Conservation (phyloP, 2,329 filamentous ascomycete genomes). For the Fusarium succisae region DNA sequence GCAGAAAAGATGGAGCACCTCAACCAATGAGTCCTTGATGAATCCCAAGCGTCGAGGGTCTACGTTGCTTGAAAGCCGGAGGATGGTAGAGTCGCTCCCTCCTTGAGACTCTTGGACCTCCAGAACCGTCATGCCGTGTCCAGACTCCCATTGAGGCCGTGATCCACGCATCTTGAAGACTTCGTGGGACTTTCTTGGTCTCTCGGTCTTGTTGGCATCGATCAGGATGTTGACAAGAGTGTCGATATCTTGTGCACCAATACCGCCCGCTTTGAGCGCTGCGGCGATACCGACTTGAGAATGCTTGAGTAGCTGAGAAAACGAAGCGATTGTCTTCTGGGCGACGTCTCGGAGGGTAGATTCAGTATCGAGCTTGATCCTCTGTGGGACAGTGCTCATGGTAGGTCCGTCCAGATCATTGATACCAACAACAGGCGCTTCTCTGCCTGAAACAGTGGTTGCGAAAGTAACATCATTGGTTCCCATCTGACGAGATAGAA, state of each 20-base stretch:
- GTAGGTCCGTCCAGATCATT: slow-evolving; percentile 16
- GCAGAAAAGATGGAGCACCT: background rate
- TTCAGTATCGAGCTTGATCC: slow-evolving; percentile 30
- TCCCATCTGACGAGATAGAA: slow-evolving; percentile 7
- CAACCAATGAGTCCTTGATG: slow-evolving; percentile 1
- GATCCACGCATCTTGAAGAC: background rate
- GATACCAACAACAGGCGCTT: slow-evolving; percentile 18
- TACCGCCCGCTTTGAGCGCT: slow-evolving; percentile 1
- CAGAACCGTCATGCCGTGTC: background rate
- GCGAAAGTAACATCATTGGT: slow-evolving; percentile 20
- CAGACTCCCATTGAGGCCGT: slow-evolving; percentile 9
- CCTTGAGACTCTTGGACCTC: background rate
- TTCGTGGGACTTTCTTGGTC: rapidly evolving
- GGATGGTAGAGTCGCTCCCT: background rate
- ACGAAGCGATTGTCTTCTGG: background rate
- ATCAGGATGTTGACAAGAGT: slow-evolving; percentile 30
- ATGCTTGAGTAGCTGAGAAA: slow-evolving; percentile 22
- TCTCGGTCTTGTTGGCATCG: background rate
- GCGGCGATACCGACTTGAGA: slow-evolving; percentile 39
- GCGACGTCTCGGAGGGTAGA: slow-evolving; percentile 38
- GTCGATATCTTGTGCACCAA: slow-evolving; percentile 11
- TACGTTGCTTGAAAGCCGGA: slow-evolving; percentile 7
- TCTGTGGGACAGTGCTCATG: slow-evolving; percentile 31
- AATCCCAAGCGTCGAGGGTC: background rate
- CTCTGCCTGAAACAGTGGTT: slow-evolving; percentile 28